phyloP scores from a whole-genome alignment of 208 protist species.

The Acanthamoeba sp. region DNA sequence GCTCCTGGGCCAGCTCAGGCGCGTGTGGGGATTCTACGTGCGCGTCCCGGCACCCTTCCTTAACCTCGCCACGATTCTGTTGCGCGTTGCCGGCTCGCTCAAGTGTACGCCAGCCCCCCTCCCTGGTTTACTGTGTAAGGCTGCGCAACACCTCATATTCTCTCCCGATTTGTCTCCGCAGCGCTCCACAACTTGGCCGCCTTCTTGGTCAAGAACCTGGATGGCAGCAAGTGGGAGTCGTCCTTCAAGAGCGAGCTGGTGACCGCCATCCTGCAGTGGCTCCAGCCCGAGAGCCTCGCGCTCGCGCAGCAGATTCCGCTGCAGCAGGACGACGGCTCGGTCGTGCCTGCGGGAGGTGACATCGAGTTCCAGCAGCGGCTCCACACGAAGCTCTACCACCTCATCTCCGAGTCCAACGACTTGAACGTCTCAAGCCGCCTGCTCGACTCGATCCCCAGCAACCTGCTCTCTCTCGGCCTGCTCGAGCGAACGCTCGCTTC shows the following conservation, averaged over 20 bases:
- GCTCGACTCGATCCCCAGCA: not conserved
- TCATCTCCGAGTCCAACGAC: not conserved
- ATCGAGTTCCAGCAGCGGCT: constrained; percentile 20
- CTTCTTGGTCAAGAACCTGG: constrained; percentile 3
- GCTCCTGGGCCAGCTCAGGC: not conserved
- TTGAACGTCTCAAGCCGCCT: not conserved
- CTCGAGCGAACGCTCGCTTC: not conserved
- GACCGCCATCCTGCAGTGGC: not conserved
- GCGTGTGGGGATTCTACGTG: not conserved
- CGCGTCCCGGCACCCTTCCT: not conserved
- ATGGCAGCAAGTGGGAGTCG: not conserved
- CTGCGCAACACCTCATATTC: too few species aligned
- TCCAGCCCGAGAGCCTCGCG: not conserved
- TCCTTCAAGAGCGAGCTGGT: not conserved
- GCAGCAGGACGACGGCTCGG: not conserved
- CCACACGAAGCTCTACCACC: not conserved
- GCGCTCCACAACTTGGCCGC: not conserved
- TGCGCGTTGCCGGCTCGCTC: not conserved
- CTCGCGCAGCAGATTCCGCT: constrained; percentile 2
- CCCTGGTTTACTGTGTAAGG: not conserved
- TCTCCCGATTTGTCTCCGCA: not conserved
- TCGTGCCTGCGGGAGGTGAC: not conserved
- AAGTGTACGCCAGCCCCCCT: not conserved
- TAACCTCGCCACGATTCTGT: not conserved
- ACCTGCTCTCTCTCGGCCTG: not conserved